These are phyloP conservation scores for Themeda triandra DNA, from an alignment of 176 grass and related monocot genomes.

Conservation along the genomic window DNA sequence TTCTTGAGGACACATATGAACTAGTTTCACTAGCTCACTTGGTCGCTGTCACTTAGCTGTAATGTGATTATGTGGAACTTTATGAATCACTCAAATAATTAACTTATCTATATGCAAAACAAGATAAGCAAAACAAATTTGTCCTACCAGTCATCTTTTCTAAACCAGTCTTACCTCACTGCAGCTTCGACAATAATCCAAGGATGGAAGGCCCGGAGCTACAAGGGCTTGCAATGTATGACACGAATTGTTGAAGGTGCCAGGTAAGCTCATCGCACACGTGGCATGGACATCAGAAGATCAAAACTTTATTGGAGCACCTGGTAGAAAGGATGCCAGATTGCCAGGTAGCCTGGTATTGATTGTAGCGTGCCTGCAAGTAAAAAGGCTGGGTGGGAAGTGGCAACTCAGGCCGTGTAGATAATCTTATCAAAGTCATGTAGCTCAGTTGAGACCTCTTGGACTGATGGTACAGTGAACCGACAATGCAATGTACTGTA, in stretches of 20 bases:
- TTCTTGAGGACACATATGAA: background rate
- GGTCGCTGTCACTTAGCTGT: background rate
- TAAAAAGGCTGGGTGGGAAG: background rate
- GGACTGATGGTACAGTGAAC: background rate
- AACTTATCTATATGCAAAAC: background rate
- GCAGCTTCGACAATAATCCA: conserved; percentile 72
- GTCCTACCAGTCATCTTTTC: background rate
- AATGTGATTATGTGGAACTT: background rate
- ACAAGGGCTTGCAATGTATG: conserved; percentile 65
- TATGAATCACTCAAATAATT: background rate
- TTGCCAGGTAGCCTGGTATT: background rate
- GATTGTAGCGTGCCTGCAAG: background rate
- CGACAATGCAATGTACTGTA: background rate
- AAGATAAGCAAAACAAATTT: background rate
- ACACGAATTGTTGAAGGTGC: conserved; percentile 59
- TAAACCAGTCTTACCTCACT: background rate
- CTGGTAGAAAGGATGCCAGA: background rate
- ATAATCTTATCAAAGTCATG: conserved; percentile 14
- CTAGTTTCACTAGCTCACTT: background rate
- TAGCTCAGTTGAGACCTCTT: background rate
- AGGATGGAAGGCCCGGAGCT: conserved; percentile 70
- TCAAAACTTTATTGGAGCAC: background rate
- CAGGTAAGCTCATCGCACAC: background rate
- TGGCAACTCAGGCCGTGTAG: background rate
- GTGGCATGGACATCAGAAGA: background rate